Evolutionary conservation across 2,329 filamentous ascomycete genomes (phyloP).

Genomic region (Cryphonectria naterciae): DNA sequence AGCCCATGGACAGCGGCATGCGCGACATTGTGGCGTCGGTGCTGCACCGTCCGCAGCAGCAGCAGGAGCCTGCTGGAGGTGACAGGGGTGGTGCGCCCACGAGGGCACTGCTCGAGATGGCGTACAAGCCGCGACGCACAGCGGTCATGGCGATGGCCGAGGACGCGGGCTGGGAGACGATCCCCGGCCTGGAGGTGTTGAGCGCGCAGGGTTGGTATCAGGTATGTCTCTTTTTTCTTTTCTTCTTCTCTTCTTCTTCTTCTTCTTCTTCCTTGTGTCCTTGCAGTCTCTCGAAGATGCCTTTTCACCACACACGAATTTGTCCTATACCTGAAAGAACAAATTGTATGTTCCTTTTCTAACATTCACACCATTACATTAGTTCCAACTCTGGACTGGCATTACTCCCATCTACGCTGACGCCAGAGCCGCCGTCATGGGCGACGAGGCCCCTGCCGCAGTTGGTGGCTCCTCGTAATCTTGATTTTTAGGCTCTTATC

Average conservation of each 20-base stretch:
- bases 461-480: neutral
- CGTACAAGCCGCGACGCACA: slow-evolving; percentile 87
- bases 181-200: slow-evolving; percentile 87
- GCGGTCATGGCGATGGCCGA: slow-evolving; percentile 82
- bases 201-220: slow-evolving; percentile 89
- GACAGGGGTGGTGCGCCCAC: slow-evolving; percentile 39
- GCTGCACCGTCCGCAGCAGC: slow-evolving; percentile 44
- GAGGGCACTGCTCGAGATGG: slow-evolving; percentile 86
- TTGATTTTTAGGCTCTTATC: neutral
- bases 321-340: neutral
- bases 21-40: slow-evolving; percentile 64
- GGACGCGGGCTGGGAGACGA: slow-evolving; percentile 77
- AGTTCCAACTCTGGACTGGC: slow-evolving; percentile 85
- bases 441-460: slow-evolving; percentile 34
- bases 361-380: slow-evolving; percentile 28
- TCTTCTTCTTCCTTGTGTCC: no score
- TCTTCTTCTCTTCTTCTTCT: no score
- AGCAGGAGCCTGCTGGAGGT: slow-evolving; percentile 13
- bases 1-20: slow-evolving; percentile 75
- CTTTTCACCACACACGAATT: neutral
- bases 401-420: slow-evolving; percentile 74
- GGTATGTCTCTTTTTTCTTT: slow-evolving; percentile 52
- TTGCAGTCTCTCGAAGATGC: neutral
- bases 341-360: slow-evolving; percentile 33
- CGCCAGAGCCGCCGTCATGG: slow-evolving; percentile 65